Evolutionary conservation across 2,329 filamentous ascomycete species (phyloP), one percentile per base, ranked within the genome.

Genomic region (Penicillium sp.): DNA sequence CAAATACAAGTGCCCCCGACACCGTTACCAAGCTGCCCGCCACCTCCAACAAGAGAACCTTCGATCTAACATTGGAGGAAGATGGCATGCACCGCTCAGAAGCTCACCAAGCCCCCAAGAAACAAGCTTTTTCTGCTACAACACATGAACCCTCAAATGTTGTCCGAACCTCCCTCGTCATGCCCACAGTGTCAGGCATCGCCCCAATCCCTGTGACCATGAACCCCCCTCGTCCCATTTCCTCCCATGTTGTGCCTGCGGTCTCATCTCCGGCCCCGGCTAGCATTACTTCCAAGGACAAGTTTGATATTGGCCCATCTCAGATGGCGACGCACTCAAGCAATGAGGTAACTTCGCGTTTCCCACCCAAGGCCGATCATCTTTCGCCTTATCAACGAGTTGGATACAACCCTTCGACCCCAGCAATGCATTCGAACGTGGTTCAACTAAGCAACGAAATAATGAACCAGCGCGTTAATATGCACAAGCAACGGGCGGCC

Each of bases 381-480:
- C 25, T 43, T 33, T 75, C 72, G 1, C 73, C 73, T 8, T 75
- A 75, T 55, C 67, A 69, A 2, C 58, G 59, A 10, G 50, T 73
- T 25, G 68, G 66, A 2, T 72, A 72, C 50, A 58, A 70, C 45
- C 69, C 69, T 29, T 75, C 72, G 5, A 57, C 69, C 10, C 71
- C 72, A 4, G 56, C 33, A 3, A 47, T 71, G 25, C 70, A 74
- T 49, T 39, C 48, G 13, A 25, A 19, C 14, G 33, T 33, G n/a
- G 42, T 71, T 23, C 63, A 69, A 50, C 63, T 69, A 21, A 60
- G 63, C 3, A 57, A 68, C 11, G 62, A 67, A 4, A 62, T 61
- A 11, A 55, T 68, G n/a, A 60, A 61, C 14, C 21, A 60, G 25
- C 67, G 69, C 13, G 35, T 75, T 1, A 26, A 61, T 14, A 58